Conservation (phyloP, 164 flowering plant genomes). For the Kingdonia uniflora region DNA sequence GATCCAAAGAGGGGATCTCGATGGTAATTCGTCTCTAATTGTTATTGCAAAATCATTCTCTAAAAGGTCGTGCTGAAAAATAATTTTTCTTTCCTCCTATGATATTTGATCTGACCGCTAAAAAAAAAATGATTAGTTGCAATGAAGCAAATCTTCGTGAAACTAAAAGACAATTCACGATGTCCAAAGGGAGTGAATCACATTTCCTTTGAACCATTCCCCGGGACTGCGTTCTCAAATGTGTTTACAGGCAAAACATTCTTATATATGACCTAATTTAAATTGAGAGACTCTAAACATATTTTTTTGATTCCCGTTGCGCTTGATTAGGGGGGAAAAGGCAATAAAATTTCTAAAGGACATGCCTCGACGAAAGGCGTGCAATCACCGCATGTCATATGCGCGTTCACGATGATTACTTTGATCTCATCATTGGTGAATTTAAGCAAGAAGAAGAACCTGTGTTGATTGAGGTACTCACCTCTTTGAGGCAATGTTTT, state of each 20-base stretch:
- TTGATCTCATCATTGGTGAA: conserved; percentile 27
- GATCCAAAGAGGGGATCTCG: conserved; percentile 19
- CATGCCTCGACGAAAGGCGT: conserved; percentile 49
- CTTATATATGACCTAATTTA: background rate
- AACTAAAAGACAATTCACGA: conserved; percentile 18
- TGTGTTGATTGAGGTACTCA: conserved; percentile 19
- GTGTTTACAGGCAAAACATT: conserved; percentile 20
- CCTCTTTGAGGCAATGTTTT: conserved; percentile 21
- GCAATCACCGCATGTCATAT: conserved; percentile 34
- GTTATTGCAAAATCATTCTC: background rate
- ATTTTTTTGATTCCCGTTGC: background rate
- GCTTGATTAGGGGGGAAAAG: conserved; percentile 53
- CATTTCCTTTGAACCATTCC: conserved; percentile 29
- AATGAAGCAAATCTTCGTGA: conserved; percentile 9
- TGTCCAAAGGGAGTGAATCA: conserved; percentile 20
- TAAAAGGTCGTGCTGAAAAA: background rate
- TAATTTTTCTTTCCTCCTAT: conserved; percentile 14
- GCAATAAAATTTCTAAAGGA: conserved; percentile 64
- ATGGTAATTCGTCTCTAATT: conserved; percentile 8
- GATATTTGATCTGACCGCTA: conserved; percentile 20
- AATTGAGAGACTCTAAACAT: background rate
- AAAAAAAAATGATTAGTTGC: conserved; percentile 21
- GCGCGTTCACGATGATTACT: conserved; percentile 45
- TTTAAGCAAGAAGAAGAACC: conserved; percentile 15
- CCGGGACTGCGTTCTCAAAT: conserved; percentile 25